These are phyloP conservation scores for Eutrema salsugineum DNA, from an alignment of 441 rosid species.

Conservation along the genomic window DNA sequence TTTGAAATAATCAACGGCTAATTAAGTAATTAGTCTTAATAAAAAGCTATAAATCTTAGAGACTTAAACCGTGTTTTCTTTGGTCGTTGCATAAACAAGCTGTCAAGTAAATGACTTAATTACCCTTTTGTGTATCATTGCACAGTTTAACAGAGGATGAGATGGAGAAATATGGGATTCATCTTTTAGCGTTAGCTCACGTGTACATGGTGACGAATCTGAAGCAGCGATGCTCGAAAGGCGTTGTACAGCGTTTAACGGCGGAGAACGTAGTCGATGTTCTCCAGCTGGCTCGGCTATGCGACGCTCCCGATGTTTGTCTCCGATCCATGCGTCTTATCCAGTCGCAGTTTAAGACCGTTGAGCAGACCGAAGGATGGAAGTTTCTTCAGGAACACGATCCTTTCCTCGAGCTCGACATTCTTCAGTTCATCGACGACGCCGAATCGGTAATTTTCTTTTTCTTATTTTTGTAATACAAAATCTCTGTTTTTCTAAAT, in stretches of 20 bases:
- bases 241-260: constrained; percentile 46
- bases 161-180: constrained; percentile 70
- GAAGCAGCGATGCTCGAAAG: constrained; percentile 61
- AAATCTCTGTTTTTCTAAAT: not conserved
- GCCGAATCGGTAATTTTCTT: constrained; percentile 48
- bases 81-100: not conserved
- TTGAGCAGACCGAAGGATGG: constrained; percentile 78
- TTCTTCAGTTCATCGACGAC: constrained; percentile 82
- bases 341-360: constrained; percentile 43
- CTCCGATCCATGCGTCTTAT: constrained; percentile 59
- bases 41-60: no score
- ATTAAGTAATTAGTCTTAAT: not conserved
- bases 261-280: constrained; percentile 69
- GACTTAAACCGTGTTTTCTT: constrained; percentile 8
- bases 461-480: not conserved
- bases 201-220: constrained; percentile 68
- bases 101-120: not conserved
- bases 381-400: constrained; percentile 75
- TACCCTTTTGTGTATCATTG: not conserved
- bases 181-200: constrained; percentile 72
- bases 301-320: constrained; percentile 76
- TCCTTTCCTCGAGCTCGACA: constrained; percentile 71
- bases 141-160: constrained; percentile 59
- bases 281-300: constrained; percentile 75
- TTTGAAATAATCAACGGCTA: constrained; percentile 8